Percentiles rank a stretch among this genome's conserved stretches.
These are phyloP conservation scores for Lasiosphaeriaceae sp. DNA, from an alignment of 495 filamentous ascomycete species.

Conservation along the genomic window DNA sequence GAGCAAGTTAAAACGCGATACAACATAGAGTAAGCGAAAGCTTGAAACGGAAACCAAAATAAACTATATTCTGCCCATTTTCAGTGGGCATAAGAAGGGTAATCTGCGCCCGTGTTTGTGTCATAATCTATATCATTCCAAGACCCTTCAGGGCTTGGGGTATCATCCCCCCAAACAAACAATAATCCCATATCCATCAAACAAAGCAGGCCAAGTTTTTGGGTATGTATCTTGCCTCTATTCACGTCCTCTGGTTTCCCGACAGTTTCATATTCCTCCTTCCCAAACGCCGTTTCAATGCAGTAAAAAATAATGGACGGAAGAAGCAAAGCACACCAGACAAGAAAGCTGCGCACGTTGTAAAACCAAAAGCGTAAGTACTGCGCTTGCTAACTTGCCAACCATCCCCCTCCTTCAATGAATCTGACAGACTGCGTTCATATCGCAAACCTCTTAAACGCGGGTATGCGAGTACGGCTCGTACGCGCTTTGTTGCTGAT, in stretches of 20 bases:
- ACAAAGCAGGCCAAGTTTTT: neutral
- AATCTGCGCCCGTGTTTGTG: neutral
- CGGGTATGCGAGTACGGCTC: constrained; percentile 51
- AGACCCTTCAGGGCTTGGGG: neutral
- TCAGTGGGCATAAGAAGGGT: neutral
- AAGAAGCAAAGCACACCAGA: no score
- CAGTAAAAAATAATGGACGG: no score
- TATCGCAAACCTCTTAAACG: constrained; percentile 22
- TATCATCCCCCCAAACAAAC: neutral
- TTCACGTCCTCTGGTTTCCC: no score
- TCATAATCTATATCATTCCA: neutral
- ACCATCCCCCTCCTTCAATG: no score
- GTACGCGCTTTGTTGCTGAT: constrained; percentile 41
- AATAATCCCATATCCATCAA: neutral
- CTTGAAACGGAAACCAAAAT: neutral
- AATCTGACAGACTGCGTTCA: neutral
- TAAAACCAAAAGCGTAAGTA: no score
- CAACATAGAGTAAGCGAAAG: neutral
- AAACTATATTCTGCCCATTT: neutral
- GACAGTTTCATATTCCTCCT: no score
- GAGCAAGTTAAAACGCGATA: neutral
- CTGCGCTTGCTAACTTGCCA: no score
- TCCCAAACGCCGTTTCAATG: no score
- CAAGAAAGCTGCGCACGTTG: no score
- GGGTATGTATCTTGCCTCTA: neutral